These are phyloP conservation scores for Boechera retrofracta DNA, from an alignment of 345 rosid species.

Conservation along the genomic window DNA sequence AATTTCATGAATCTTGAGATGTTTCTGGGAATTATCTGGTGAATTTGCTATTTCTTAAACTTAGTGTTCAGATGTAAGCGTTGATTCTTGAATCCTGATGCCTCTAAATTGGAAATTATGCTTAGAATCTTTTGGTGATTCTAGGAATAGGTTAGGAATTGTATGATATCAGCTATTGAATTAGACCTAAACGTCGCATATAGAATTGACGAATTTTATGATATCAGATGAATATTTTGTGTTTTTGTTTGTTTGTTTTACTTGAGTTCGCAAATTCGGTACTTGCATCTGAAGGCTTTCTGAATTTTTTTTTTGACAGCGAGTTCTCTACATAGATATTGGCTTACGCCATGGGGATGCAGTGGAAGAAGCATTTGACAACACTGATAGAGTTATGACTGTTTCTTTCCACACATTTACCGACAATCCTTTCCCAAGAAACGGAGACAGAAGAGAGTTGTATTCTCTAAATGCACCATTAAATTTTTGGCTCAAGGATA, in stretches of 20 bases:
- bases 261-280: too few species aligned
- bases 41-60: neutral
- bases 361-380: conserved; percentile 86
- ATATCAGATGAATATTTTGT: neutral
- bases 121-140: neutral
- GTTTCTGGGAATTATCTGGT: neutral
- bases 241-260: neutral
- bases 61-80: neutral
- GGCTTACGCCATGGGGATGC: conserved; percentile 89
- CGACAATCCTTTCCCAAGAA: conserved; percentile 68
- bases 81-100: conserved; percentile 8
- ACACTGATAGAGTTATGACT: conserved; percentile 89
- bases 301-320: conserved; percentile 53
- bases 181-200: too few species aligned
- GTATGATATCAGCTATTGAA: too few species aligned
- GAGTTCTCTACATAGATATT: conserved; percentile 81
- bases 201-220: too few species aligned
- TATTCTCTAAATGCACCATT: conserved; percentile 86
- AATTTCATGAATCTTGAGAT: neutral
- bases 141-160: too few species aligned
- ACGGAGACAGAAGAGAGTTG: conserved; percentile 66
- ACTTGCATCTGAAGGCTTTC: neutral
- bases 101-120: neutral
- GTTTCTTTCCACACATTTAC: conserved; percentile 84
- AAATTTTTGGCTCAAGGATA: conserved; percentile 76